Evolutionary conservation across 2,329 filamentous ascomycete species (phyloP).

Genomic region (Rutstroemia sydowiana): DNA sequence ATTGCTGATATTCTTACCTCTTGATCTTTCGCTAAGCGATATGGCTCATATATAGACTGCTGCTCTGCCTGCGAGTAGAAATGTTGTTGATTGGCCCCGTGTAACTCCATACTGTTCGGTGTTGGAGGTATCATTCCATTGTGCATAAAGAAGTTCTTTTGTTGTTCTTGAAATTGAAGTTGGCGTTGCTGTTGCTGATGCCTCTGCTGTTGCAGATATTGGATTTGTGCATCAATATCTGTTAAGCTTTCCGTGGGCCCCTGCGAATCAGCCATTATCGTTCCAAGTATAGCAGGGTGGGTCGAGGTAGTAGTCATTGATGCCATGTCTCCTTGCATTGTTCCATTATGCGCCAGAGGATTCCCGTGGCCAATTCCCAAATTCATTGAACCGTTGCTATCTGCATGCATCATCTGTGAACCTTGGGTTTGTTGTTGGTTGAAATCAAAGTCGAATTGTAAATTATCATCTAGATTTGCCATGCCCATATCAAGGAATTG

Average conservation of each 20-base stretch:
- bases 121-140: constrained; percentile 66
- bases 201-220: constrained; percentile 57
- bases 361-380: constrained; percentile 36
- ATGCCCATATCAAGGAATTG: constrained; percentile 57
- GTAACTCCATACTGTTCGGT: constrained; percentile 73
- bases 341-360: constrained; percentile 28
- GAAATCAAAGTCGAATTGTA: constrained; percentile 57
- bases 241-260: constrained; percentile 45
- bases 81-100: constrained; percentile 45
- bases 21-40: constrained; percentile 57
- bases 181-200: constrained; percentile 47
- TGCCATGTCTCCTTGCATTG: constrained; percentile 40
- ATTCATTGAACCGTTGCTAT: constrained; percentile 37
- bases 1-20: constrained; percentile 42
- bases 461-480: constrained; percentile 43
- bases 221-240: constrained; percentile 60
- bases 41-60: constrained; percentile 56
- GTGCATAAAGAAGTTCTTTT: constrained; percentile 43
- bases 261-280: constrained; percentile 36
- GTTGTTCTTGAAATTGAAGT: constrained; percentile 42
- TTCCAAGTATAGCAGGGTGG: constrained; percentile 38
- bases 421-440: constrained; percentile 28
- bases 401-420: constrained; percentile 24
- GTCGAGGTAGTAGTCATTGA: constrained; percentile 38
- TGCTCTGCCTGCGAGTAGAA: constrained; percentile 49